These are phyloP conservation scores for Fusarium devonianum DNA, from an alignment of 2,329 filamentous ascomycete genomes.

Conservation along the genomic window DNA sequence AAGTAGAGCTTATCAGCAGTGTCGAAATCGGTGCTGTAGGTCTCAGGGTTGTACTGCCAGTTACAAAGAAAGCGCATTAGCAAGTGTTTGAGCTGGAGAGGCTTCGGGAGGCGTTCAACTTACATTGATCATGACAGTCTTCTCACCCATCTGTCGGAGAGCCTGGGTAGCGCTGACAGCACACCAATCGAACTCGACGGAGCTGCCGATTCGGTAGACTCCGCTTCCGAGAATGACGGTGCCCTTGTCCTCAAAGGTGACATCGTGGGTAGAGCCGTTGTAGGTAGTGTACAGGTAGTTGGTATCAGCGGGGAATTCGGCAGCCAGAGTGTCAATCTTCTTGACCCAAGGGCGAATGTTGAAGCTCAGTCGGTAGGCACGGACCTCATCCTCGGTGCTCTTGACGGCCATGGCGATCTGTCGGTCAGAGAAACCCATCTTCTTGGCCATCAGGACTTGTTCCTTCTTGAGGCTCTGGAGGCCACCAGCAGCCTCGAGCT, in stretches of 20 bases:
- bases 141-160: conserved; percentile 86
- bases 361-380: conserved; percentile 82
- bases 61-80: conserved; percentile 23
- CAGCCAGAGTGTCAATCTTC: conserved; percentile 96
- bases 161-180: conserved; percentile 89
- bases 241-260: conserved; percentile 91
- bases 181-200: conserved; percentile 99
- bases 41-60: conserved; percentile 77
- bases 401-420: conserved; percentile 90
- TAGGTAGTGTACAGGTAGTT: conserved; percentile 99
- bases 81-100: not conserved
- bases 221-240: conserved; percentile 89
- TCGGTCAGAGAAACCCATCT: conserved; percentile 95
- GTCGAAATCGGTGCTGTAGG: conserved; percentile 84
- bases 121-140: conserved; percentile 96
- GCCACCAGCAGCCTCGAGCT: conserved; percentile 83
- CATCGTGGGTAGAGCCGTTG: conserved; percentile 92
- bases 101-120: conserved; percentile 42
- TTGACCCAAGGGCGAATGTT: conserved; percentile 96
- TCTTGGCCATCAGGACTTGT: conserved; percentile 89
- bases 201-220: conserved; percentile 97
- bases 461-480: conserved; percentile 88
- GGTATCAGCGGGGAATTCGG: conserved; percentile 93
- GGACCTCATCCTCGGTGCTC: conserved; percentile 87
- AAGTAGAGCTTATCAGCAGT: conserved; percentile 93